Evolutionary conservation across 2,329 filamentous ascomycete species (phyloP).

Genomic region (Xylariomycetidae sp.): DNA sequence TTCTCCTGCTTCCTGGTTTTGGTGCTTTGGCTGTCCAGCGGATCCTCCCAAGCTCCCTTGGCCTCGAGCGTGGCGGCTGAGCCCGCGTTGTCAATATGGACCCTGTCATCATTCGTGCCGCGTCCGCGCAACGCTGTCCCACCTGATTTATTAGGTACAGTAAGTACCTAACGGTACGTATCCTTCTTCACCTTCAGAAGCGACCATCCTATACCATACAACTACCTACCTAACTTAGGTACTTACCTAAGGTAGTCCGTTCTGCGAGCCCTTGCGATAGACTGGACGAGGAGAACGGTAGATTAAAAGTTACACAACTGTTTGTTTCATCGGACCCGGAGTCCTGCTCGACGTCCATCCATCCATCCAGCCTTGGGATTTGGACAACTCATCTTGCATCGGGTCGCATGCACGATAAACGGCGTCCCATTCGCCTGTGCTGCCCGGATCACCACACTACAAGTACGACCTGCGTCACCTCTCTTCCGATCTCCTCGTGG

Average conservation of each 20-base stretch:
- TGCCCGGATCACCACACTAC: constrained; percentile 4
- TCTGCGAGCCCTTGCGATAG: neutral
- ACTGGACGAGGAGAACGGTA: neutral
- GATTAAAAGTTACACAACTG: neutral
- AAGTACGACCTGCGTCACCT: neutral
- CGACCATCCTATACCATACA: neutral
- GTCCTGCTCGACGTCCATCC: too few species aligned
- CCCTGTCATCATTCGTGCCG: neutral
- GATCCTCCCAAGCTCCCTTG: neutral
- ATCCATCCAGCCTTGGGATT: neutral
- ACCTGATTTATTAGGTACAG: neutral
- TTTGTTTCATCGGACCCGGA: too few species aligned
- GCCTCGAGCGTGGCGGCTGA: neutral
- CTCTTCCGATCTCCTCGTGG: neutral
- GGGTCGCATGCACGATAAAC: constrained; percentile 6
- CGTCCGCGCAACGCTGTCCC: neutral
- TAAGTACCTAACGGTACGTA: neutral
- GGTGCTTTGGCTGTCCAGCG: neutral
- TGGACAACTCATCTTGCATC: constrained; percentile 16
- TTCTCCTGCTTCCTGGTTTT: neutral
- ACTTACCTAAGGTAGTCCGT: neutral
- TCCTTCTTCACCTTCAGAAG: neutral
- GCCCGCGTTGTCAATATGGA: neutral
- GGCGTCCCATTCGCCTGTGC: constrained; percentile 7
- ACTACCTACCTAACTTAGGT: neutral